A percentile compares a stretch with the other conserved stretches of the same genome.
phyloP scores from a whole-genome alignment of 768 basidiomycete genomes.

The Pleurotus cornucopiae region DNA sequence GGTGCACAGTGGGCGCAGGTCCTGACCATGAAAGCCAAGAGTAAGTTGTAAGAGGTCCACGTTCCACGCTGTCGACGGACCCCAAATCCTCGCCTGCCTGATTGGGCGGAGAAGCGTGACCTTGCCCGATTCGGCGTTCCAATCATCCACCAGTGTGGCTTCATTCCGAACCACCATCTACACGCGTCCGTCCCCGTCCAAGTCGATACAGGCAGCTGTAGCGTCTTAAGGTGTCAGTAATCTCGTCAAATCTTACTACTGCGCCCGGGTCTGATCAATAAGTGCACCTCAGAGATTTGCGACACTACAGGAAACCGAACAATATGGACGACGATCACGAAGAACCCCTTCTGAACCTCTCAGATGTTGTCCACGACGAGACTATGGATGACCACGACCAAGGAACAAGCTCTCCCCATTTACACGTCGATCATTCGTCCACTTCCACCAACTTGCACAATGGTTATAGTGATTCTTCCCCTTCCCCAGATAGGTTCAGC shows the following conservation, averaged over 20 bases:
- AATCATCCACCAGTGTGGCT: background rate
- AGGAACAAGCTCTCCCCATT: slow-evolving; percentile 19
- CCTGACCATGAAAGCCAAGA: background rate
- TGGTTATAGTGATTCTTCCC: slow-evolving; percentile 30
- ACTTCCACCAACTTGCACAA: slow-evolving; percentile 35
- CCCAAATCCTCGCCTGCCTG: too few species aligned
- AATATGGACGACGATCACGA: slow-evolving; percentile 42
- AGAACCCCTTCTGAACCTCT: slow-evolving; percentile 68
- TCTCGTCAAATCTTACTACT: background rate
- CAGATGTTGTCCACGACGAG: slow-evolving; percentile 83
- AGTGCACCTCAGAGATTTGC: too few species aligned
- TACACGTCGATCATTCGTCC: slow-evolving; percentile 22
- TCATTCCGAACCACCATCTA: slow-evolving; percentile 3
- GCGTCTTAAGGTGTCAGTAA: background rate
- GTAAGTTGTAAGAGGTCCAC: background rate
- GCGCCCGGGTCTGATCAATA: too few species aligned
- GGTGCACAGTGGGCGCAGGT: slow-evolving; percentile 1
- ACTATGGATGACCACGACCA: slow-evolving; percentile 56
- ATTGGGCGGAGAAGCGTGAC: background rate
- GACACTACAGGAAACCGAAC: background rate
- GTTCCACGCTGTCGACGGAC: too few species aligned
- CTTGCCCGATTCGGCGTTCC: background rate
- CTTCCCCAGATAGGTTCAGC: slow-evolving; percentile 30
- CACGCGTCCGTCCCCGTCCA: background rate
- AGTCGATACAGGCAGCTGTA: background rate